These are phyloP conservation scores for Dipodascus geniculatus DNA, from an alignment of 805 yeast genomes.

Conservation along the genomic window DNA sequence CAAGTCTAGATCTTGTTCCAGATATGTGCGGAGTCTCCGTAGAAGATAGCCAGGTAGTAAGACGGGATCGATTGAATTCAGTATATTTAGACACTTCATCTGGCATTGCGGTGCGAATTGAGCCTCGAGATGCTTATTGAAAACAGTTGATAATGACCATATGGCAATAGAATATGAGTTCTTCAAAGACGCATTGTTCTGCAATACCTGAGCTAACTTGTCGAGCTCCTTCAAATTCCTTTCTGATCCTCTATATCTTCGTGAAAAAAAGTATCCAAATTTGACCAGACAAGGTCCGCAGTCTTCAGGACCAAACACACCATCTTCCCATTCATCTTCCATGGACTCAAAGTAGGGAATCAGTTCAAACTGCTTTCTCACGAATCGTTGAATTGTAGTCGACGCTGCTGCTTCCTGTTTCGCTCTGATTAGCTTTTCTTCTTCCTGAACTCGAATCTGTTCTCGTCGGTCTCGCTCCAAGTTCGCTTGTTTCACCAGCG, in stretches of 20 bases:
- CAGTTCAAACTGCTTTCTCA: constrained; percentile 3
- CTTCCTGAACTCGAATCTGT: constrained; percentile 34
- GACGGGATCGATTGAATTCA: background rate
- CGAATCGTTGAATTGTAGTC: constrained; percentile 9
- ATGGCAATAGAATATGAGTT: background rate
- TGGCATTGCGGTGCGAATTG: background rate
- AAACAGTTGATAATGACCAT: background rate
- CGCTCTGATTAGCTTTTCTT: constrained; percentile 24
- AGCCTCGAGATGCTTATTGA: background rate
- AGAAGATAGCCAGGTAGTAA: background rate
- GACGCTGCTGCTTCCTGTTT: constrained; percentile 8
- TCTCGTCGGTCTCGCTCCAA: constrained; percentile 59
- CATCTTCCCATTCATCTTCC: background rate
- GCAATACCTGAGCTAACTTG: background rate
- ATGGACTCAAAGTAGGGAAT: background rate
- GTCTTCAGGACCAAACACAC: background rate
- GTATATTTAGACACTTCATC: background rate
- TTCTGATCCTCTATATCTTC: background rate
- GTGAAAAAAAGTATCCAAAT: background rate
- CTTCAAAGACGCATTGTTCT: background rate
- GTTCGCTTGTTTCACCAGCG: constrained; percentile 51
- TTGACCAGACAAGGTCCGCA: background rate
- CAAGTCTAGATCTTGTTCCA: background rate
- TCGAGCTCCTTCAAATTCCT: background rate
- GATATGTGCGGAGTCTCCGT: background rate